A percentile compares a stretch with the other conserved stretches of the same genome.
Evolutionary conservation across 2,329 filamentous ascomycete species (phyloP).

Genomic region (Cytospora paraplurivora): DNA sequence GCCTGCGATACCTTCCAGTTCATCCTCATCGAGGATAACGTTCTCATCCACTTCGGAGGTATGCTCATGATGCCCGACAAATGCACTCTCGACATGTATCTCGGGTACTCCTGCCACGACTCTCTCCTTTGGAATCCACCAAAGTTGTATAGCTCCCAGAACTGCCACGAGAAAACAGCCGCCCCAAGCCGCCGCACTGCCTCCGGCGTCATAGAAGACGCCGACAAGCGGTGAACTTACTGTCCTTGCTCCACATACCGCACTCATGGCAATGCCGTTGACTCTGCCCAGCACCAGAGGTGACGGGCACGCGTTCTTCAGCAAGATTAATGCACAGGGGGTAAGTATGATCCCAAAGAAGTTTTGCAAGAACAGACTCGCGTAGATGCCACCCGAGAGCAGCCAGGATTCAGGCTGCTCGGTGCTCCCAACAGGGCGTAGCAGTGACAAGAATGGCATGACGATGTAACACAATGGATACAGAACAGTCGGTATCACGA

Average conservation of each 20-base stretch:
- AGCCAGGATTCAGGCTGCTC: conserved; percentile 33
- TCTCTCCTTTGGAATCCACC: conserved; percentile 24
- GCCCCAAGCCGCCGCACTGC: conserved; percentile 44
- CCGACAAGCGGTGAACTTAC: conserved; percentile 69
- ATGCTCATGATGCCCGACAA: conserved; percentile 15
- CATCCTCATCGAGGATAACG: conserved; percentile 14
- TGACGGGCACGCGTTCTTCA: conserved; percentile 71
- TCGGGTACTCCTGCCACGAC: conserved; percentile 9
- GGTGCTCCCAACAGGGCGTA: conserved; percentile 43
- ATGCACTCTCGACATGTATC: conserved; percentile 25
- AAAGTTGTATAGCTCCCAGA: conserved; percentile 21
- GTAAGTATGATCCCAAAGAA: conserved; percentile 69
- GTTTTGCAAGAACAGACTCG: conserved; percentile 66
- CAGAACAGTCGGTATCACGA: conserved; percentile 64
- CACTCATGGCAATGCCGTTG: conserved; percentile 72
- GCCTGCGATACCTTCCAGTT: neutral
- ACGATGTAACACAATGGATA: conserved; percentile 70
- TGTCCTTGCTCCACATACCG: conserved; percentile 71
- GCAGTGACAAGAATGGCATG: conserved; percentile 66
- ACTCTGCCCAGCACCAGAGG: conserved; percentile 66
- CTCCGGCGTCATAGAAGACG: conserved; percentile 65
- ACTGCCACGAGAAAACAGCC: conserved; percentile 20
- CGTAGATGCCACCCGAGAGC: conserved; percentile 64
- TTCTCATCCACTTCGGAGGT: neutral
- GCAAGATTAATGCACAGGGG: conserved; percentile 68